Percentiles rank a stretch among this genome's conserved stretches.
Evolutionary conservation across 805 yeast genomes (phyloP).

Genomic region (Spathaspora hagerdaliae): DNA sequence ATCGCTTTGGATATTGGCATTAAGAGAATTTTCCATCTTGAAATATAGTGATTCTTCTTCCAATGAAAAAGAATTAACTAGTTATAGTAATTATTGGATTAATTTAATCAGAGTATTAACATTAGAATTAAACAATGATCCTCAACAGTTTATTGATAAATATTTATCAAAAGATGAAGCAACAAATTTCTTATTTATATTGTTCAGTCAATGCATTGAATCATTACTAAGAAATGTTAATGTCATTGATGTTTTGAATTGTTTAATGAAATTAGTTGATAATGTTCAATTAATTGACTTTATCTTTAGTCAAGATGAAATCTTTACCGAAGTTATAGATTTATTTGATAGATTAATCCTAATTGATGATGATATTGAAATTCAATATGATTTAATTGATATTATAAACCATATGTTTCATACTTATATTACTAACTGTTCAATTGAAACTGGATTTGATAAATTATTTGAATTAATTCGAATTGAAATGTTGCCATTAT

Average conservation of each 20-base stretch:
- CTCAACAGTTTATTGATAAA: conserved; percentile 34
- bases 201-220: conserved; percentile 82
- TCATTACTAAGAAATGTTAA: conserved; percentile 50
- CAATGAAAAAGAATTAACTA: conserved; percentile 41
- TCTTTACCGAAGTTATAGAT: conserved; percentile 74
- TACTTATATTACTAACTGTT: conserved; percentile 23
- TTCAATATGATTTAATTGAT: conserved; percentile 49
- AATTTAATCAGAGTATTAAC: conserved; percentile 76
- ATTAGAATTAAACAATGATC: conserved; percentile 48
- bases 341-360: conserved; percentile 68
- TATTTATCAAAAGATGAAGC: conserved; percentile 53
- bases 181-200: conserved; percentile 66
- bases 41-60: conserved; percentile 46
- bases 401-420: conserved; percentile 27
- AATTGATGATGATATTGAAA: conserved; percentile 57
- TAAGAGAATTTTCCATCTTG: conserved; percentile 70
- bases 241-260: conserved; percentile 48
- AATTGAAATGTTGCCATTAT: conserved; percentile 60
- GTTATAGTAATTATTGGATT: conserved; percentile 66
- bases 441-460: conserved; percentile 55
- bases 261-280: conserved; percentile 47
- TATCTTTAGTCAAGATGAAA: conserved; percentile 59
- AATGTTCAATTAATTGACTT: conserved; percentile 54
- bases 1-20: conserved; percentile 74
- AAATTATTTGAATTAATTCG: conserved; percentile 79